Evolutionary conservation across 768 basidiomycete genomes (phyloP), one percentile per base, ranked within the genome.

Genomic region (Ramaria sp.): DNA sequence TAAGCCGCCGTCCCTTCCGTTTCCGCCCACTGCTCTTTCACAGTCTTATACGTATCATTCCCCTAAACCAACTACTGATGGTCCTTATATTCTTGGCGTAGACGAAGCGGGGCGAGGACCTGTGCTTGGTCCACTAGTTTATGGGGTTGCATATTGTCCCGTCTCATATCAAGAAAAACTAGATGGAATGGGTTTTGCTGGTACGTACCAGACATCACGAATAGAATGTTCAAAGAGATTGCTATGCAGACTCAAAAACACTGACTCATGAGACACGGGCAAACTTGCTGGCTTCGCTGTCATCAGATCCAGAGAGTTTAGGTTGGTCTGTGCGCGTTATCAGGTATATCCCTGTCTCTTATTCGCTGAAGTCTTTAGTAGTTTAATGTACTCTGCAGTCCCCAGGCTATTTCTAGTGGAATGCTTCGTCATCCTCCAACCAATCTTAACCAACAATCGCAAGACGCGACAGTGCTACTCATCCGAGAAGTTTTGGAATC

Each of bases 101-200:
- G 96, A 99, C 69, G 96, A 99, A 68, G 96, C 96, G 0, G 96
- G 96, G 0, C 78, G 96, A 54, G 96, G 96, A 0, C 96, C 95
- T 20, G 95, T 95, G 1, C 74, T 99, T 0, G 95, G 94, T 1
- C 96, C 96, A 0, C 79, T 98, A 59, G 96, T 99, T 0, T 98
- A 99, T 65, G 95, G 89, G 7, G 83, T 95, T 24, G 94, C 96
- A 0, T 97, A 91, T 65, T 98, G 95, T 64, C 89, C 92, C 2
- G 76, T 76, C 3, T 74, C 83, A 22, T 97, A 89, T 70, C 75
- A 83, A 61, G 81, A 85, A 2, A 69, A 81, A 13, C 70, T 99
- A 54, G 84, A 91, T 51, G 68, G 75, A 12, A 75, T 98, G 3
- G 96, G 95, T 0, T 98, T 99, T 69, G 91, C 91, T 61, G 95